Evolutionary conservation across 257 asterid species (phyloP).

Genomic region (Verbena officinalis): DNA sequence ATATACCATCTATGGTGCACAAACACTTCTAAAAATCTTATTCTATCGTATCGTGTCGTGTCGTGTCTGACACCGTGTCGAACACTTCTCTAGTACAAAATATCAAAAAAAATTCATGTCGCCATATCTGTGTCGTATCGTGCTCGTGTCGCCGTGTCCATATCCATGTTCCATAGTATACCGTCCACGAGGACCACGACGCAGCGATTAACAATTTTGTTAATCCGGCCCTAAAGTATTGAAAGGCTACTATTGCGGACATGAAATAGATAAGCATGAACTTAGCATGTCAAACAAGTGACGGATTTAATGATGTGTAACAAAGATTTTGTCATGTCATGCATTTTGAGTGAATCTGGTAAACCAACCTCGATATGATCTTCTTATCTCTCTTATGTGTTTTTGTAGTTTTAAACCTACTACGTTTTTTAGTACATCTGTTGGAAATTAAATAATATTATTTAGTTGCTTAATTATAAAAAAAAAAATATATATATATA

Average conservation of each 20-base stretch:
- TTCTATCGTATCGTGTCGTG: no score
- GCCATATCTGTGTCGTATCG: no score
- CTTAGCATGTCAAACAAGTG: not conserved
- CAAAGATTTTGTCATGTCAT: constrained; percentile 17
- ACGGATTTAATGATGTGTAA: not conserved
- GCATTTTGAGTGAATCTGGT: not conserved
- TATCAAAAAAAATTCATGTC: no score
- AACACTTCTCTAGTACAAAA: no score
- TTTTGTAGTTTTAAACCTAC: not conserved
- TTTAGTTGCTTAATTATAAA: not conserved
- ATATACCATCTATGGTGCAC: no score
- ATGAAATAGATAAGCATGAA: constrained; percentile 11
- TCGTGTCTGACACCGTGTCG: no score
- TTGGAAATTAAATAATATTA: not conserved
- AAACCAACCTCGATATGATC: no score
- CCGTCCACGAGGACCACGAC: no score
- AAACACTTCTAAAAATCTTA: no score
- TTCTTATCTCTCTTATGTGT: not conserved
- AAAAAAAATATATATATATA: no score
- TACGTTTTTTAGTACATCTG: not conserved
- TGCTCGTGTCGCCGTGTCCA: no score
- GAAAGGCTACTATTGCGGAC: not conserved
- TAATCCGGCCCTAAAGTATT: not conserved
- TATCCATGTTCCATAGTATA: no score
- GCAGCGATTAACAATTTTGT: constrained; percentile 4